phyloP scores from a whole-genome alignment of 495 filamentous ascomycete species.

The Aspergillus ellipticus region DNA sequence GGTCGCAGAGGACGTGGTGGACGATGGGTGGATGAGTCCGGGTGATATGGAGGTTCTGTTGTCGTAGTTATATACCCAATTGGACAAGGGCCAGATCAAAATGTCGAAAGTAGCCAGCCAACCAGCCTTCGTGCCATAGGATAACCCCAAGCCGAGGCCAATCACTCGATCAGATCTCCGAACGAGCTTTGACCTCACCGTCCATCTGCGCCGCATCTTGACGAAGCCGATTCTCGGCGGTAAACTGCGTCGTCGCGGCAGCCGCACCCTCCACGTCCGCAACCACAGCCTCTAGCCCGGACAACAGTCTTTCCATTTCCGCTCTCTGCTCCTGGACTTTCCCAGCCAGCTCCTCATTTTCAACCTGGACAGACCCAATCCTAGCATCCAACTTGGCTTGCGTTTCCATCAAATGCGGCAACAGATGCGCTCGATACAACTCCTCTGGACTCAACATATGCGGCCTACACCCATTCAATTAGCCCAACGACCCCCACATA shows the following conservation, averaged over 20 bases:
- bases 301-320: constrained; percentile 69
- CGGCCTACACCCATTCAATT: constrained; percentile 46
- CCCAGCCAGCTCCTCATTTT: constrained; percentile 62
- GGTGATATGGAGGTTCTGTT: constrained; percentile 34
- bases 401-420: constrained; percentile 60
- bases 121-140: constrained; percentile 2
- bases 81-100: background rate
- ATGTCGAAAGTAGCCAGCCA: background rate
- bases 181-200: constrained; percentile 33
- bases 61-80: constrained; percentile 22
- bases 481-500: too few relatives aligned
- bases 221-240: constrained; percentile 35
- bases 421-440: constrained; percentile 67
- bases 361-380: constrained; percentile 56
- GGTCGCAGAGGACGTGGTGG: constrained; percentile 47
- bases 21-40: constrained; percentile 43
- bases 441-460: constrained; percentile 69
- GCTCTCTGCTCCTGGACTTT: constrained; percentile 62
- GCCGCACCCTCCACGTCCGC: constrained; percentile 67
- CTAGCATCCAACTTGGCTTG: constrained; percentile 57
- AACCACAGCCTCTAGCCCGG: constrained; percentile 61
- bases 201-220: constrained; percentile 44
- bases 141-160: background rate
- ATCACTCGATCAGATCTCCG: constrained; percentile 16
- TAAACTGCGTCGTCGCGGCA: constrained; percentile 41